Base-by-base conservation (phyloP, 1,284 basidiomycete species). In the Bondarzewia mesenterica region DNA sequence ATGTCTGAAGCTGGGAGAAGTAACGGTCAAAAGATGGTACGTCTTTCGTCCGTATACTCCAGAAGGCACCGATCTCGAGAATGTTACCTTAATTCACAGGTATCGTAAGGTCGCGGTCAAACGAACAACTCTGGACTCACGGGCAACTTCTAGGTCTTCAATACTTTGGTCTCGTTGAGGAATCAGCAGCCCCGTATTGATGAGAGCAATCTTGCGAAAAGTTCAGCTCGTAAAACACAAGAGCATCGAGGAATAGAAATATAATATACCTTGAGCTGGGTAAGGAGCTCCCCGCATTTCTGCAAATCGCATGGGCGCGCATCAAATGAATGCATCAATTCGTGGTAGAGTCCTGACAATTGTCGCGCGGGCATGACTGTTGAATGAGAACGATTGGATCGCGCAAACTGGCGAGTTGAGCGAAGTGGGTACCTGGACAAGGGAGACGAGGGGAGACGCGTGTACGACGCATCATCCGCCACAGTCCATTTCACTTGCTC, bases 21-120 rank as follows among this genome's bases (percentile, higher is more conserved):
- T 97, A 99, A 54, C 94, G 82, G 63, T 95, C 91, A 63, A 99
- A 99, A 0, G 89, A 86, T 39, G 90, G 83, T 12, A 96, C 82
- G 65, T 97, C 91, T 62, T 82, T 80, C 54, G 83, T 79, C 39
- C 92, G 79, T 62, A 99, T 87, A 52, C 93, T 93, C 72, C 88
- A 88, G 70, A 96, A 89, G 15, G 94, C 91, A 42, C 93, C 95
- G 57, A 97, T 85, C 72, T 98, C 95, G 49, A 99, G 82, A 47
- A 97, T 89, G 54, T 96, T 91, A 54, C 95, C 89, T 89, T 70
- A 16, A 20, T 6, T 21, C 22, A 10, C 29, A 35, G 44, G 50
- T 50, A 18, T 32, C 5, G n/a, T 29, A 29, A 52, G 49, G 21
- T 32, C 29, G 5, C 5, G 29, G 1, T 32, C 5, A 10, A 32